These are phyloP conservation scores for Zasmidium cellare DNA, from an alignment of 2,329 filamentous ascomycete species.

Conservation along the genomic window DNA sequence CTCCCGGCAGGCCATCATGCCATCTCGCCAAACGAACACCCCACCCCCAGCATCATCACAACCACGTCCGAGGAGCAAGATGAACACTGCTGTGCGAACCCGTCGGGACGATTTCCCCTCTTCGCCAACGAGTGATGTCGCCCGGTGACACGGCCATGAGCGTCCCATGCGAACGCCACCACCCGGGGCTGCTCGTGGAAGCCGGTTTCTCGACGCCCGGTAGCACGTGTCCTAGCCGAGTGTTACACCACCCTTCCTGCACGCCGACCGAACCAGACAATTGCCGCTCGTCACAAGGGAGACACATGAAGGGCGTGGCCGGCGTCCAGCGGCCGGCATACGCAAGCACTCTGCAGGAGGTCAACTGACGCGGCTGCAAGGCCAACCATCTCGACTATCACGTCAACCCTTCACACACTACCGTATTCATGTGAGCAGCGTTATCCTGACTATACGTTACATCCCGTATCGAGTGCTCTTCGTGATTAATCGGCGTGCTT, in stretches of 20 bases:
- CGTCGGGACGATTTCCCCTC: conserved; percentile 6
- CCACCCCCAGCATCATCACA: not conserved
- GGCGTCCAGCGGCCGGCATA: conserved; percentile 4
- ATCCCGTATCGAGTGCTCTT: not conserved
- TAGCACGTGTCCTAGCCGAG: conserved; percentile 11
- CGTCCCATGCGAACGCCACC: conserved; percentile 11
- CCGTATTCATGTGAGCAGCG: not conserved
- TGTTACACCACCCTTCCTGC: conserved; percentile 7
- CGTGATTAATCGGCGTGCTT: not conserved
- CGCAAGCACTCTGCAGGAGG: not conserved
- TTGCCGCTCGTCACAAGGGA: not conserved
- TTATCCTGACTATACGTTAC: not conserved
- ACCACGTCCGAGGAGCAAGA: not conserved
- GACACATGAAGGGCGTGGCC: not conserved
- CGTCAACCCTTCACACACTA: too few relatives aligned
- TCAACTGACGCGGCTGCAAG: not conserved
- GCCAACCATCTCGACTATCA: too few relatives aligned
- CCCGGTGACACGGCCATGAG: conserved; percentile 2
- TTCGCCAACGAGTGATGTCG: not conserved
- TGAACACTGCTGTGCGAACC: not conserved
- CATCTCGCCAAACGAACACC: not conserved
- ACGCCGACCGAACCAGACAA: conserved; percentile 6
- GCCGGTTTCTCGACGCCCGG: not conserved
- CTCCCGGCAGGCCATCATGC: not conserved
- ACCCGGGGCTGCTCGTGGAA: not conserved